A percentile compares a stretch with the other conserved stretches of the same genome.
Evolutionary conservation across 2,329 filamentous ascomycete species (phyloP).

Genomic region (Escovopsis sp.): DNA sequence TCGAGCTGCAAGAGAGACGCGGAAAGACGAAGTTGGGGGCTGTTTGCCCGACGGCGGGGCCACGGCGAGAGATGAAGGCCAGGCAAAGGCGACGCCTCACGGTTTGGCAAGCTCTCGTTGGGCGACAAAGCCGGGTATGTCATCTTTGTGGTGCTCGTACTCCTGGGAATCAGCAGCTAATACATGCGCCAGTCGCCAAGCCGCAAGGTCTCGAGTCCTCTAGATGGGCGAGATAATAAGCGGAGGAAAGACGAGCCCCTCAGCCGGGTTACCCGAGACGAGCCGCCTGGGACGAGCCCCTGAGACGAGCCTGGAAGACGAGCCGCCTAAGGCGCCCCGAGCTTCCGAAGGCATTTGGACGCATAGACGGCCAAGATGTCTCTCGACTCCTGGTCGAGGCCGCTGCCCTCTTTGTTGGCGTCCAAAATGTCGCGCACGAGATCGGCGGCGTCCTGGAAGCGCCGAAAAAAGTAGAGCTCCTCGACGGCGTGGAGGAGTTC

Average conservation of each 20-base stretch:
- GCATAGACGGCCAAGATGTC: slow-evolving; percentile 27
- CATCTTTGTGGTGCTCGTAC: not conserved
- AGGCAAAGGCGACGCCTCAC: not conserved
- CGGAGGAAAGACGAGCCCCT: too few relatives aligned
- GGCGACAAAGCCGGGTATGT: slow-evolving; percentile 3
- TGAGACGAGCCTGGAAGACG: too few relatives aligned
- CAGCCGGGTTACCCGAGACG: too few relatives aligned
- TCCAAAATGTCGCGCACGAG: slow-evolving; percentile 24
- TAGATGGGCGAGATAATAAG: not conserved
- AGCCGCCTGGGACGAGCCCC: too few relatives aligned
- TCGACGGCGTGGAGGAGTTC: slow-evolving; percentile 40
- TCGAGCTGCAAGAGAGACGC: not conserved
- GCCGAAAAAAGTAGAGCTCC: slow-evolving; percentile 39
- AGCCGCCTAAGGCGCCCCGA: not conserved
- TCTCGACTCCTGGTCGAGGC: slow-evolving; percentile 28
- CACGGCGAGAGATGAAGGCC: too few relatives aligned
- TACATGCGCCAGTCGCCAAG: not conserved
- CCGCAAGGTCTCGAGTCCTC: slow-evolving; percentile 3
- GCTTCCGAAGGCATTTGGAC: slow-evolving; percentile 22
- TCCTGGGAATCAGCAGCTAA: too few relatives aligned
- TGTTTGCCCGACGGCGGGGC: too few relatives aligned
- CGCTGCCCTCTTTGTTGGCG: slow-evolving; percentile 12
- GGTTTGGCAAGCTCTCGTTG: slow-evolving; percentile 8
- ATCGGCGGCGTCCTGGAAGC: slow-evolving; percentile 28
- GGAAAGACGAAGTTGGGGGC: too few relatives aligned